These are phyloP conservation scores for Cutaneotrichosporon sp. DNA, from an alignment of 1,284 basidiomycete genomes.

Conservation along the genomic window DNA sequence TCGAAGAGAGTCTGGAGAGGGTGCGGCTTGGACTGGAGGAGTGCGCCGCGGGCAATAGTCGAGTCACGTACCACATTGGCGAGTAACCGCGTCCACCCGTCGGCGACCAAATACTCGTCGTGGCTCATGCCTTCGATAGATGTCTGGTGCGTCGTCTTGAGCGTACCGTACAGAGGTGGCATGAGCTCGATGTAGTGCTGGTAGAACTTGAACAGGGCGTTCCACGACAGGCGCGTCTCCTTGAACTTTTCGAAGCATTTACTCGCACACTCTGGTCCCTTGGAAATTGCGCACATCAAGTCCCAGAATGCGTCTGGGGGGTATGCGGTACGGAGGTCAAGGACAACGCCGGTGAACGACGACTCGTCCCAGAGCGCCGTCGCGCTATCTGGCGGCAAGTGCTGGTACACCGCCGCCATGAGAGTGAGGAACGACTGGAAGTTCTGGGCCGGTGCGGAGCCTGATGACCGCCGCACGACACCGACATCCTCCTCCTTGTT, in stretches of 20 bases:
- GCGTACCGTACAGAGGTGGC: constrained; percentile 43
- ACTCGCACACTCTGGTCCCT: constrained; percentile 72
- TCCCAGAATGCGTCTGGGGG: constrained; percentile 80
- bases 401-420: constrained; percentile 74
- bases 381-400: constrained; percentile 70
- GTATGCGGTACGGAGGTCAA: constrained; percentile 69
- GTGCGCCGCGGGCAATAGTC: constrained; percentile 37
- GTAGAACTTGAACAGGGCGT: constrained; percentile 42
- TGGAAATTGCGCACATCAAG: constrained; percentile 80
- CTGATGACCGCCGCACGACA: constrained; percentile 58
- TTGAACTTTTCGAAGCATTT: constrained; percentile 45
- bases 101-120: constrained; percentile 36
- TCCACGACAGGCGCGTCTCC: constrained; percentile 41
- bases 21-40: constrained; percentile 70
- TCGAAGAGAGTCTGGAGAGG: constrained; percentile 76
- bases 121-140: constrained; percentile 37
- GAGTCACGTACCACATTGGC: constrained; percentile 77
- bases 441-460: constrained; percentile 55
- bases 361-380: constrained; percentile 79
- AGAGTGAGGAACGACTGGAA: constrained; percentile 80
- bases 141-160: constrained; percentile 33
- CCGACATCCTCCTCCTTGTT: constrained; percentile 80
- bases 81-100: constrained; percentile 59
- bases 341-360: constrained; percentile 78
- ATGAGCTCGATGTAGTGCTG: constrained; percentile 45